Conservation (phyloP, 1,284 basidiomycete genomes). For the Hypsizygus ulmarius region DNA sequence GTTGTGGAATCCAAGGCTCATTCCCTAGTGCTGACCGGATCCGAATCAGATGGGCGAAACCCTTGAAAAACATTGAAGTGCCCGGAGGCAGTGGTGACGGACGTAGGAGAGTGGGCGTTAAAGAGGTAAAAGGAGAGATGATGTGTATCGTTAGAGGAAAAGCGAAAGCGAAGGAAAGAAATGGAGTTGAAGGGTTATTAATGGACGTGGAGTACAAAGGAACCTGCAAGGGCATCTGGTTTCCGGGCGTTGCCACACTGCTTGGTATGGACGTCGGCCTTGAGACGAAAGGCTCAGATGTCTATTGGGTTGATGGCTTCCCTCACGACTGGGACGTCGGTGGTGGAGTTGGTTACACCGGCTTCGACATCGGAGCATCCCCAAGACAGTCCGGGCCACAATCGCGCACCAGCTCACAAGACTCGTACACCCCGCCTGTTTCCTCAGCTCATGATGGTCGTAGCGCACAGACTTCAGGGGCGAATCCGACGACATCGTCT, state of each 20-base stretch:
- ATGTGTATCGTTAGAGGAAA: slow-evolving; percentile 55
- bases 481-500: slow-evolving; percentile 41
- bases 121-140: slow-evolving; percentile 64
- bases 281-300: slow-evolving; percentile 62
- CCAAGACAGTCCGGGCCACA: slow-evolving; percentile 24
- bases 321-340: slow-evolving; percentile 56
- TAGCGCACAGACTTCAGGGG: slow-evolving; percentile 31
- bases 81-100: slow-evolving; percentile 44
- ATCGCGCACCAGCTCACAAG: slow-evolving; percentile 49
- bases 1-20: slow-evolving; percentile 68
- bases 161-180: slow-evolving; percentile 34
- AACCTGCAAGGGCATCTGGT: slow-evolving; percentile 72
- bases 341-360: slow-evolving; percentile 66
- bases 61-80: slow-evolving; percentile 47
- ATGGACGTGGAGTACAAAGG: slow-evolving; percentile 70
- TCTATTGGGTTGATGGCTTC: slow-evolving; percentile 57
- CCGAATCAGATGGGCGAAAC: slow-evolving; percentile 74
- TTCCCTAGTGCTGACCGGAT: slow-evolving; percentile 75
- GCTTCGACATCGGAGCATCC: slow-evolving; percentile 52
- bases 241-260: slow-evolving; percentile 75
- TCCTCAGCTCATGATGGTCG: slow-evolving; percentile 14
- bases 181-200: slow-evolving; percentile 54
- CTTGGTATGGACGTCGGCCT: slow-evolving; percentile 75
- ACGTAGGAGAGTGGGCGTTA: slow-evolving; percentile 64
- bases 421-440: slow-evolving; percentile 35